Conservation (phyloP, 495 filamentous ascomycete genomes). For the Neurospora hispaniola region DNA sequence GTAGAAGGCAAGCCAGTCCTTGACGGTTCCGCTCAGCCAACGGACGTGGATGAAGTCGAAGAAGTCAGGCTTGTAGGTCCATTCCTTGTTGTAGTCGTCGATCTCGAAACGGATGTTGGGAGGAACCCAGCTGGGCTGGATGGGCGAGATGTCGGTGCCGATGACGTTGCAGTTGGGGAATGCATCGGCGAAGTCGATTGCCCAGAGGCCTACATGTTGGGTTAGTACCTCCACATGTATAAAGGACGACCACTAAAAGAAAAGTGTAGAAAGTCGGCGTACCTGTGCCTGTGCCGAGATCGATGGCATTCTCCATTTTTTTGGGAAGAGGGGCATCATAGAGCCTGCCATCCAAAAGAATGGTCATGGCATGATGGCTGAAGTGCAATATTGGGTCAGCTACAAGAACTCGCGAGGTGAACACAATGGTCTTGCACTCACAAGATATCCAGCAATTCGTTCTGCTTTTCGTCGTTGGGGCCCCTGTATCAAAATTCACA, state of each 20-base stretch:
- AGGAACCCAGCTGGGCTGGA: conserved; percentile 46
- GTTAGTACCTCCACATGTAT: background rate
- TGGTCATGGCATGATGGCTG: conserved; percentile 6
- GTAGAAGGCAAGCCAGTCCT: conserved; percentile 36
- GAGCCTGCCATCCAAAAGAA: conserved; percentile 41
- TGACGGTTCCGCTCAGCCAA: conserved; percentile 38
- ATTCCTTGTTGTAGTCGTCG: conserved; percentile 46
- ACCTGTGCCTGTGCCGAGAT: conserved; percentile 45
- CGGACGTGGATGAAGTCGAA: conserved; percentile 51
- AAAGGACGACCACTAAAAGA: too few relatives aligned
- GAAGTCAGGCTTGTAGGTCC: conserved; percentile 30
- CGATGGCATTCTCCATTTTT: conserved; percentile 40
- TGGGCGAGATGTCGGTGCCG: conserved; percentile 52
- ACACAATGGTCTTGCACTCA: conserved; percentile 3
- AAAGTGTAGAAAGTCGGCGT: background rate
- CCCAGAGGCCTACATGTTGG: background rate
- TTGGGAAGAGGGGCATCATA: conserved; percentile 43
- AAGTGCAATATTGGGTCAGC: background rate
- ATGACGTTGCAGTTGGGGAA: conserved; percentile 18
- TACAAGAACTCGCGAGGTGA: background rate
- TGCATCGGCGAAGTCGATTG: conserved; percentile 1
- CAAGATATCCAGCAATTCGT: conserved; percentile 31
- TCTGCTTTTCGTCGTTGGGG: conserved; percentile 30
- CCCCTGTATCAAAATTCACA: conserved; percentile 11
- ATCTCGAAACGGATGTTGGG: conserved; percentile 48